These are phyloP conservation scores for Populus deltoides DNA, from an alignment of 345 rosid species.

Conservation along the genomic window DNA sequence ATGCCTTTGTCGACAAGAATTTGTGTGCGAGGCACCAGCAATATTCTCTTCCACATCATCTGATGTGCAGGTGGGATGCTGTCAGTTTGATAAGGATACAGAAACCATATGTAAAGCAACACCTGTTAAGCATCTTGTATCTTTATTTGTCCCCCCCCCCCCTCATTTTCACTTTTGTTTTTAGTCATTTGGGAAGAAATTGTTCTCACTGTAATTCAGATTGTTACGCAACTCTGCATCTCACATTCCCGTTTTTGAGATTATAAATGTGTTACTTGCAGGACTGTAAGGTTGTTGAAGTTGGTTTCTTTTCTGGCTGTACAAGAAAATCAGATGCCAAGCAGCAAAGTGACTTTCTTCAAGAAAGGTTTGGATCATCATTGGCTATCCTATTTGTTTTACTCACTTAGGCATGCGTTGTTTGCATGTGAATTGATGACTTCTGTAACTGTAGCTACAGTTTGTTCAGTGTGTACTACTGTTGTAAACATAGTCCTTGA, in stretches of 20 bases:
- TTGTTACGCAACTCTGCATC: not conserved
- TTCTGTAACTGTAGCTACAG: not conserved
- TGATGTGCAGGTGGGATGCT: constrained; percentile 30
- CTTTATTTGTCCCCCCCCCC: not conserved
- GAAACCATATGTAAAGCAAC: constrained; percentile 34
- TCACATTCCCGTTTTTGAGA: constrained; percentile 17
- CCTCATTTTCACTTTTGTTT: not conserved
- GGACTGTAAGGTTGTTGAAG: constrained; percentile 44
- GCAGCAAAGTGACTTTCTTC: constrained; percentile 36
- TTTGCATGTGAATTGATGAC: not conserved
- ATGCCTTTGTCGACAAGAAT: constrained; percentile 28
- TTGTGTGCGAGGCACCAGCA: constrained; percentile 26
- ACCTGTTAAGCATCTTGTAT: not conserved
- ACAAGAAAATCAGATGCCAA: constrained; percentile 28
- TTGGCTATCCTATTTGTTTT: not conserved
- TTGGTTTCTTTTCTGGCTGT: constrained; percentile 22
- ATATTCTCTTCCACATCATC: constrained; percentile 24
- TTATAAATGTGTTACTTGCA: constrained; percentile 30
- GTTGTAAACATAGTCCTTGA: not conserved
- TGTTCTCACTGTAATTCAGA: not conserved
- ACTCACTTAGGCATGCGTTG: not conserved
- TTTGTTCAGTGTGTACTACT: not conserved
- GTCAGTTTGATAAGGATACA: constrained; percentile 28
- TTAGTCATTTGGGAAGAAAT: not conserved
- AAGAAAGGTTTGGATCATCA: constrained; percentile 53